Percentiles rank a stretch among this genome's conserved stretches.
Evolutionary conservation across 2,329 filamentous ascomycete genomes (phyloP).

Genomic region (Fusarium denticulatum): DNA sequence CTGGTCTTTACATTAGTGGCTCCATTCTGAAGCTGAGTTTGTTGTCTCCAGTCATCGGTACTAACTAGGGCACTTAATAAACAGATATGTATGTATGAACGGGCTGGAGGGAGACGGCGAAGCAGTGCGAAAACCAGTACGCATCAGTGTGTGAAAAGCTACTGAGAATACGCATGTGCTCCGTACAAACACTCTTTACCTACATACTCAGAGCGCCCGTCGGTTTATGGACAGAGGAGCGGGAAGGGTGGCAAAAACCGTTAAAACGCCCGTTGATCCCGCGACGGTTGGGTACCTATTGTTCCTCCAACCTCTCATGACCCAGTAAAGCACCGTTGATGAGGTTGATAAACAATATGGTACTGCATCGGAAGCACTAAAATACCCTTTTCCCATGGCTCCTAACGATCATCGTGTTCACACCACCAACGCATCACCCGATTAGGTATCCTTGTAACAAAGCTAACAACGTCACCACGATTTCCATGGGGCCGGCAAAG

Average conservation of each 20-base stretch:
- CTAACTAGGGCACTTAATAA: background rate
- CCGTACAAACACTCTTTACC: background rate
- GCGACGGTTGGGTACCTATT: conserved; percentile 6
- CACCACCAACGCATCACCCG: background rate
- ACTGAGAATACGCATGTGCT: background rate
- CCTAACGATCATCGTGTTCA: conserved; percentile 3
- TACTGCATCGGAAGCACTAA: background rate
- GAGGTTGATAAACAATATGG: background rate
- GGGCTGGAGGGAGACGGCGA: background rate
- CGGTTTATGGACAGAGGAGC: background rate
- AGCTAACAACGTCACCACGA: conserved; percentile 12
- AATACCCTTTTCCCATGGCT: background rate
- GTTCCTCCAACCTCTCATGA: conserved; percentile 18
- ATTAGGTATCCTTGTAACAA: conserved; percentile 1
- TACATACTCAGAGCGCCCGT: background rate
- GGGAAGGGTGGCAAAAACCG: conserved; percentile 8
- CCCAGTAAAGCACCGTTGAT: background rate
- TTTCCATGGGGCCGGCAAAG: background rate
- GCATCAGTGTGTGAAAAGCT: background rate
- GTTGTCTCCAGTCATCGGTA: background rate
- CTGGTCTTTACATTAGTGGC: conserved; percentile 28
- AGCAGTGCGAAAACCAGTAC: background rate
- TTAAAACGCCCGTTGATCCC: conserved; percentile 26
- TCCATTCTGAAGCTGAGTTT: conserved; percentile 6
- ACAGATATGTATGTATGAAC: background rate